Evolutionary conservation across 2,329 filamentous ascomycete species (phyloP).

Genomic region (Diaporthe destruens): DNA sequence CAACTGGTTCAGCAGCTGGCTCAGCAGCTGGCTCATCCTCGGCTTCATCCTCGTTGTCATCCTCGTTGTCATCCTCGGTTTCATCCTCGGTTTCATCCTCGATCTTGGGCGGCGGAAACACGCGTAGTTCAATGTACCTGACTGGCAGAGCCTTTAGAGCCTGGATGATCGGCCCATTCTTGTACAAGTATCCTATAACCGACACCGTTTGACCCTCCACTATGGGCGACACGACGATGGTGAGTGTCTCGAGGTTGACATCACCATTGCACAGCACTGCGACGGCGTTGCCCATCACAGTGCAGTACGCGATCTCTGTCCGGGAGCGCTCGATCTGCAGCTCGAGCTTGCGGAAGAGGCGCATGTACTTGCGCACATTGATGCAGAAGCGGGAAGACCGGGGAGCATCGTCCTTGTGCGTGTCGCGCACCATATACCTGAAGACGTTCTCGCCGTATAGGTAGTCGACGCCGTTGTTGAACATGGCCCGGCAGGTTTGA

Average conservation of each 20-base stretch:
- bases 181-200: constrained; percentile 32
- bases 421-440: constrained; percentile 59
- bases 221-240: constrained; percentile 53
- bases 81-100: constrained; percentile 46
- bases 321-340: constrained; percentile 60
- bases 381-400: constrained; percentile 44
- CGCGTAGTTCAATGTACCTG: constrained; percentile 43
- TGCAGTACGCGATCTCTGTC: constrained; percentile 45
- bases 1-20: too few relatives aligned
- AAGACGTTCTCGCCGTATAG: constrained; percentile 64
- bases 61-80: too few relatives aligned
- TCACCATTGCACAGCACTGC: constrained; percentile 26
- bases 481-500: constrained; percentile 50
- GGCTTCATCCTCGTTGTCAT: too few relatives aligned
- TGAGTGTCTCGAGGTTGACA: constrained; percentile 56
- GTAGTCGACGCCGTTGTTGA: constrained; percentile 51
- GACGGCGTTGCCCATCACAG: constrained; percentile 41
- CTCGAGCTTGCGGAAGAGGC: constrained; percentile 56
- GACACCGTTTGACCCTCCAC: constrained; percentile 6
- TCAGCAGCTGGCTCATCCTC: too few relatives aligned
- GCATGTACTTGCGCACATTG: constrained; percentile 53
- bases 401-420: constrained; percentile 40
- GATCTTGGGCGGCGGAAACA: constrained; percentile 41
- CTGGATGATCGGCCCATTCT: constrained; percentile 24
- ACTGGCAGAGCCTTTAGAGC: constrained; percentile 42